Base-by-base conservation (phyloP, 768 basidiomycete species). In the Tricholoma matsutake region DNA sequence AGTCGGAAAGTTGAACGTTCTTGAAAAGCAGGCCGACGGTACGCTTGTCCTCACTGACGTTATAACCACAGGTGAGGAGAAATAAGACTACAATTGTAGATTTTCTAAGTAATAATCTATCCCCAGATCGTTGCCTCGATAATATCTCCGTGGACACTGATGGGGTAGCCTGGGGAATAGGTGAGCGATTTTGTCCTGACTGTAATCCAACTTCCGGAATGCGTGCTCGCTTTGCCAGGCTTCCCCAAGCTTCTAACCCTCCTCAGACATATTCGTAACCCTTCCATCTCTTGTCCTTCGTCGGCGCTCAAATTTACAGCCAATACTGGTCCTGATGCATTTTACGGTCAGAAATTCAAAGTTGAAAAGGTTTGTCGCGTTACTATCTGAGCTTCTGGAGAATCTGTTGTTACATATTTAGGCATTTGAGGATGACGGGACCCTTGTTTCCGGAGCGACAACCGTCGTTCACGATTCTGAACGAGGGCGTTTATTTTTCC, bases 351-450 rank as follows among this genome's bases (percentile, higher is more conserved):
- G 62, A 89, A 86, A 65, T 85, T 80, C 64, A 79, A 75, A 31
- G 72, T 86, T 14, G 81, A 85, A 56, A 87, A 83, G 79, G 87
- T 85, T 68, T 10, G 68, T 43, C 28, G 13, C 20, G 10, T 47
- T 28, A 1, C 34, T n/a, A n/a, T 9, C 6, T 8, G 22, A 13
- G 16, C 14, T 10, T n/a, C 25, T 4, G 13, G 9, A 13, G 16
- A 25, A 8, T 6, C 34, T 45, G 51, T 11, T 65, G 41, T 55
- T 51, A 45, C 67, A 57, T 45, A 61, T 34, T 47, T 63, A 89
- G 86, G 76, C 83, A 9, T 89, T 91, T 60, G 86, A 89, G 69
- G 87, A 91, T 69, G 77, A 85, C 60, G 89, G 90, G 8, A 73
- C 68, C 3, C 54, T 87, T 25, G 81, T 83, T 10, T 82, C 83